phyloP scores from a whole-genome alignment of 495 filamentous ascomycete genomes.

The Neurospora sp. region DNA sequence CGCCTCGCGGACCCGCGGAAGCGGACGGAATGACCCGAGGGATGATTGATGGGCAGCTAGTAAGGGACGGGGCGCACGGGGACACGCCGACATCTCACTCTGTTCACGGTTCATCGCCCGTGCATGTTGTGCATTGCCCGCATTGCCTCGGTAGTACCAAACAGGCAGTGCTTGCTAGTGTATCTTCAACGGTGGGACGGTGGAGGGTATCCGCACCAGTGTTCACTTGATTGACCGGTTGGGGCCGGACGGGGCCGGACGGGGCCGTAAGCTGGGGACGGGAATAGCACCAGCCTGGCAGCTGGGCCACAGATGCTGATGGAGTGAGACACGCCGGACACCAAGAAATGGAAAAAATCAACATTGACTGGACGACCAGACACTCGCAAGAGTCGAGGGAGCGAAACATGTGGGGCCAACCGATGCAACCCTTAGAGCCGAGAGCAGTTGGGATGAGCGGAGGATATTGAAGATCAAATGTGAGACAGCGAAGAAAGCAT shows the following conservation, averaged over 20 bases:
- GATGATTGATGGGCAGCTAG: background rate
- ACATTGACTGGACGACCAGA: background rate
- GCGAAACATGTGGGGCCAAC: background rate
- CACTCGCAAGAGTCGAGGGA: background rate
- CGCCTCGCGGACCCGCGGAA: background rate
- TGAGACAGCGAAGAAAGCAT: background rate
- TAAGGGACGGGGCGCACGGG: background rate
- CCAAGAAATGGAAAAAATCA: background rate
- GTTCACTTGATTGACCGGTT: background rate
- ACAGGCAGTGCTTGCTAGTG: background rate
- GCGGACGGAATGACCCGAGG: background rate
- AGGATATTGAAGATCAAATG: background rate
- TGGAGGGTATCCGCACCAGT: background rate
- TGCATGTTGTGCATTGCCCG: background rate
- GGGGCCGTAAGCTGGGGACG: background rate
- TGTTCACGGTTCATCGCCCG: too few relatives aligned
- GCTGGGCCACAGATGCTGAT: background rate
- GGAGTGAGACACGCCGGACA: background rate
- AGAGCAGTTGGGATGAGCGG: background rate
- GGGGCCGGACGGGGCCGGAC: background rate
- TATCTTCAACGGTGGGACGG: background rate
- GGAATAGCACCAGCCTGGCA: background rate
- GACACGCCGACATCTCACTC: background rate
- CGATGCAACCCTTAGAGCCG: background rate
- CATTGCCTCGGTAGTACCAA: background rate